These are phyloP conservation scores for Fraxinus sp. DNA, from an alignment of 305 asterid species.

Conservation along the genomic window DNA sequence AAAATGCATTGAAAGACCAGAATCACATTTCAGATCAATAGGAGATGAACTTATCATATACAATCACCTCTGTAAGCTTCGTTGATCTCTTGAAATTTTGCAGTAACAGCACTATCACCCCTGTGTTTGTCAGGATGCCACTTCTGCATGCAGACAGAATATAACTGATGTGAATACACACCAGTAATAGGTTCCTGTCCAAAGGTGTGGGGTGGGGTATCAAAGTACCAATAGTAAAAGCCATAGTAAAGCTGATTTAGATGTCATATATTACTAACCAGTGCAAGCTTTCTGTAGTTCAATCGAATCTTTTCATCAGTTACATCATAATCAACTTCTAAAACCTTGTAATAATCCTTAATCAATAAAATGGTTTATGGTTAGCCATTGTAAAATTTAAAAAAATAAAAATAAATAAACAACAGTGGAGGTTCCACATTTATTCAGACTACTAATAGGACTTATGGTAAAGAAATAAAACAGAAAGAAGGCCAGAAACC, in stretches of 20 bases:
- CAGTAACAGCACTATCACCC: slow-evolving; percentile 49
- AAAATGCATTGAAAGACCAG: not conserved
- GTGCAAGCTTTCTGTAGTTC: slow-evolving; percentile 59
- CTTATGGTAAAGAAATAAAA: not conserved
- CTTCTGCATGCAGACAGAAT: slow-evolving; percentile 44
- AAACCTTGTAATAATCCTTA: slow-evolving; percentile 64
- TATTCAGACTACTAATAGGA: not conserved
- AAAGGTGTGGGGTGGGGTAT: not conserved
- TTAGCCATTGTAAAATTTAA: not conserved
- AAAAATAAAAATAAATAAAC: not conserved
- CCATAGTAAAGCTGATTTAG: not conserved
- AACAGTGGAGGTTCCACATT: not conserved
- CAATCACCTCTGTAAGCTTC: slow-evolving; percentile 62
- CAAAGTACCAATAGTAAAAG: not conserved
- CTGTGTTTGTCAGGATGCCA: slow-evolving; percentile 77
- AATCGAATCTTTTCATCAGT: slow-evolving; percentile 61
- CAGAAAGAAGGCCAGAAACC: not conserved
- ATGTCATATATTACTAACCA: slow-evolving; percentile 46
- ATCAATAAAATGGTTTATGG: slow-evolving; percentile 9
- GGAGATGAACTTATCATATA: slow-evolving; percentile 13
- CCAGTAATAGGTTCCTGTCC: slow-evolving; percentile 1
- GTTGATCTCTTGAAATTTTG: slow-evolving; percentile 60
- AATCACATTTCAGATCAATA: not conserved
- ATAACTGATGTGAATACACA: slow-evolving; percentile 6
- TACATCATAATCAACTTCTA: slow-evolving; percentile 68